A percentile compares a stretch with the other conserved stretches of the same genome.
Conservation (phyloP, 2,329 filamentous ascomycete genomes). For the Xylariaceae sp. region DNA sequence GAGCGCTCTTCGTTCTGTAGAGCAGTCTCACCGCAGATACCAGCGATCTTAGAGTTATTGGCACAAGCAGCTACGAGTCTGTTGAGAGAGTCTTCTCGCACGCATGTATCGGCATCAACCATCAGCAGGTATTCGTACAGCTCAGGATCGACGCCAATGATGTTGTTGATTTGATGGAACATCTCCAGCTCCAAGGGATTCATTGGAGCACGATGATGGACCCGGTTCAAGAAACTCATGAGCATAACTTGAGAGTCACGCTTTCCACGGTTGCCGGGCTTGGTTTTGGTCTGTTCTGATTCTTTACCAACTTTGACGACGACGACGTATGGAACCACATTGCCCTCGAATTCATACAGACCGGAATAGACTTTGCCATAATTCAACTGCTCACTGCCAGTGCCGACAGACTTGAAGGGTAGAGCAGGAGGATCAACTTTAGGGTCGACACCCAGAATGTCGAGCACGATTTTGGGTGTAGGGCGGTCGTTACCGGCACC, state of each 20-base stretch:
- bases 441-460: constrained; percentile 94
- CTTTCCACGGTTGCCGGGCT: constrained; percentile 97
- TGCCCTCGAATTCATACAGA: constrained; percentile 95
- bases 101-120: constrained; percentile 96
- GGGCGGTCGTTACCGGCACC: constrained; percentile 94
- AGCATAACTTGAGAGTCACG: constrained; percentile 94
- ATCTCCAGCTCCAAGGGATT: constrained; percentile 94
- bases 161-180: constrained; percentile 99
- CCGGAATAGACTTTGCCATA: constrained; percentile 98
- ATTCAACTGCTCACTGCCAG: constrained; percentile 88
- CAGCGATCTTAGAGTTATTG: constrained; percentile 92
- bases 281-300: constrained; percentile 83
- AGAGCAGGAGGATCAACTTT: constrained; percentile 93
- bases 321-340: constrained; percentile 93
- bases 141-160: constrained; percentile 96
- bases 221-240: constrained; percentile 96
- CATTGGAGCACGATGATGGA: constrained; percentile 92
- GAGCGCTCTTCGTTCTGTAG: constrained; percentile 91
- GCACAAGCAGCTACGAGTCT: constrained; percentile 87
- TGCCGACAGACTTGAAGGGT: constrained; percentile 88
- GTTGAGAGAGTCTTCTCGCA: constrained; percentile 87
- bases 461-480: constrained; percentile 94
- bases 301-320: constrained; percentile 97
- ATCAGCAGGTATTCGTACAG: constrained; percentile 96
- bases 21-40: constrained; percentile 95